Evolutionary conservation across 1,139 yeast species (phyloP), one percentile per base, ranked within the genome.

Genomic region (Pichia kudriavzevii): DNA sequence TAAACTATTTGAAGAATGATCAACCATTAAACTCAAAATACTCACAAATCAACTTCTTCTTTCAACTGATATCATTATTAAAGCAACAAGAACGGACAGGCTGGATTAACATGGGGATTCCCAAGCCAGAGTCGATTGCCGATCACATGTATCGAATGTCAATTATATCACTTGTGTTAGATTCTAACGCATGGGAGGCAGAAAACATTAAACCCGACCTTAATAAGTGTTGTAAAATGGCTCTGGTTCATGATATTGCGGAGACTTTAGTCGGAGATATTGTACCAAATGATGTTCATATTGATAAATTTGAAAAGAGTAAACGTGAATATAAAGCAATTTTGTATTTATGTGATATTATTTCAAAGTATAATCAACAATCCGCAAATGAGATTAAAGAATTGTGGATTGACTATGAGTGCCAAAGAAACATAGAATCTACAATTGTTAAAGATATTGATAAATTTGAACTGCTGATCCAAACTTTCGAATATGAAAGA

Each of bases 101-200:
- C 2, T 91, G 98, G 98, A 59, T 91, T 20, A 88, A 87, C 51
- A 75, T 75, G 50, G 75, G 73, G 11, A 68, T 91, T 22, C 69
- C 75, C 0, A 51, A 60, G 20, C 69, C 71, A 2, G 93, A 91
- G 58, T 77, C 88, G 33, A 88, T 91, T 38, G 71, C 88, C 13
- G 98, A 91, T 58, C 99, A 91, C 58, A 91, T 91, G 97, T 91
- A 91, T 56, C 71, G 99, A 42, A 91, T 93, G 97, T 77, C 88
- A 5, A 66, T 88, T 29, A 76, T 88, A 36, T 67, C 94, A 17
- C 73, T 88, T 81, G 60, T 84, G 23, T 69, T 83, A 27, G 79
- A 82, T 12, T 51, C 59, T 30, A 41, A 44, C 7, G 49, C 56
- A 65, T 30, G 58, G 59, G 41, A 61, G 47, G 60, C 18, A 13